phyloP scores from a whole-genome alignment of 768 basidiomycete species.

The Russula dissimulans region DNA sequence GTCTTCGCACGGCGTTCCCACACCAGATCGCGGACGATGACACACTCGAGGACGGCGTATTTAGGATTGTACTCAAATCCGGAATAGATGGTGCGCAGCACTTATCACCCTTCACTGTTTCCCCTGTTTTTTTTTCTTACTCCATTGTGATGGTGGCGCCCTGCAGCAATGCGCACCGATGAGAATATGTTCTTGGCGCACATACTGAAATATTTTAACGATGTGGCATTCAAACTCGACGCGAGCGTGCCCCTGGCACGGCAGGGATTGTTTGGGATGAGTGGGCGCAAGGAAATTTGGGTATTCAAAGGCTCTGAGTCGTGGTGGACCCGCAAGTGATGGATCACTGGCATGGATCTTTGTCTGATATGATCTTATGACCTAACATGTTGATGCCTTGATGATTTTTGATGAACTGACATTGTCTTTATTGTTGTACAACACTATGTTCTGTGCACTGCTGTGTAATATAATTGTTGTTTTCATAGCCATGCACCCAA shows the following conservation, averaged over 20 bases:
- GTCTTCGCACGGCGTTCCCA: slow-evolving; percentile 35
- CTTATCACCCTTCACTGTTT: background rate
- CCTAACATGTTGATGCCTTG: background rate
- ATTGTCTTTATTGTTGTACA: background rate
- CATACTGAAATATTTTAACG: slow-evolving; percentile 48
- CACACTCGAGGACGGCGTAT: slow-evolving; percentile 40
- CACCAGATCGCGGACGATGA: slow-evolving; percentile 35
- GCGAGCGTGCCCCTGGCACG: slow-evolving; percentile 55
- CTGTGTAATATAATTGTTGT: background rate
- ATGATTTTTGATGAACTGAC: background rate
- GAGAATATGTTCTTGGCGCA: slow-evolving; percentile 51
- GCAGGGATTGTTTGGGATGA: slow-evolving; percentile 30
- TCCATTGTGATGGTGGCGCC: background rate
- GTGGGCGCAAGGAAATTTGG: slow-evolving; percentile 48
- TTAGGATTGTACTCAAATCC: slow-evolving; percentile 46
- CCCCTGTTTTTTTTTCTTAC: background rate
- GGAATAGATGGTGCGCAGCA: slow-evolving; percentile 13
- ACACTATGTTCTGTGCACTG: background rate
- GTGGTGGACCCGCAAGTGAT: slow-evolving; percentile 14
- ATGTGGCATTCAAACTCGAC: slow-evolving; percentile 52
- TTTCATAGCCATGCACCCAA: too few species aligned
- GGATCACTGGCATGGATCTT: background rate
- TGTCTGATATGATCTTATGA: slow-evolving; percentile 8
- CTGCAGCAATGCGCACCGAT: slow-evolving; percentile 28
- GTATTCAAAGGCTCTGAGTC: slow-evolving; percentile 44